Percentiles rank a stretch among this genome's conserved stretches.
Conservation (phyloP, 495 filamentous ascomycete species). For the Barbatosphaeria neglecta region DNA sequence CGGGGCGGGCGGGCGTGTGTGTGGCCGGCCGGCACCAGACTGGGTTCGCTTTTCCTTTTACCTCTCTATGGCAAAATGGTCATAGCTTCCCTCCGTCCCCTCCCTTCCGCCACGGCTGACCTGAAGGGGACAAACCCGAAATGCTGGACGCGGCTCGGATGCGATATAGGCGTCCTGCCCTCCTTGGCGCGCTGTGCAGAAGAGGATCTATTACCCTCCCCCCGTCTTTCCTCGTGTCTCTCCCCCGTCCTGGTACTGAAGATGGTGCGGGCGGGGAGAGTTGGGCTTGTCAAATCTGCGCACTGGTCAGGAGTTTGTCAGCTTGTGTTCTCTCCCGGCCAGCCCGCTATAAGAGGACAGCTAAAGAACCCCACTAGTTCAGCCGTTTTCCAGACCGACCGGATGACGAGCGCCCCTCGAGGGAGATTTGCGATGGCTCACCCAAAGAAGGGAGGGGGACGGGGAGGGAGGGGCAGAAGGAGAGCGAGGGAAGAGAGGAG, state of each 20-base stretch:
- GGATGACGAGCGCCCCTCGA: background rate
- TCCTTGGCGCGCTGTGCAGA: background rate
- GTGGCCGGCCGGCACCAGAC: background rate
- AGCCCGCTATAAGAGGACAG: background rate
- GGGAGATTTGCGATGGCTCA: no score
- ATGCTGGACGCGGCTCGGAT: background rate
- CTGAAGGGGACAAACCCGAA: background rate
- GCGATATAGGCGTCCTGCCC: background rate
- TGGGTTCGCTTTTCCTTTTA: no score
- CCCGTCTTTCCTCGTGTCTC: no score
- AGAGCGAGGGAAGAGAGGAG: no score
- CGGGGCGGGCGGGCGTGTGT: background rate
- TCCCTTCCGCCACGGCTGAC: background rate
- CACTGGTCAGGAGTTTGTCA: conserved; percentile 1
- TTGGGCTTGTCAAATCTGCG: background rate
- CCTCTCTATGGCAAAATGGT: background rate
- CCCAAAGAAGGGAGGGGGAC: background rate
- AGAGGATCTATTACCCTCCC: background rate
- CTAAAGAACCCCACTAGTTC: conserved; percentile 3
- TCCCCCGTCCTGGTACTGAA: background rate
- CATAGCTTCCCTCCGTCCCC: background rate
- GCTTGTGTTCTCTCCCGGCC: background rate
- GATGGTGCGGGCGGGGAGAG: background rate
- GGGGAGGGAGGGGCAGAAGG: background rate
- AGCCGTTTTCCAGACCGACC: background rate